Percentiles rank a stretch among this genome's conserved stretches.
These are phyloP conservation scores for Macrolepiota dolichaula DNA, from an alignment of 768 basidiomycete genomes.

Conservation along the genomic window DNA sequence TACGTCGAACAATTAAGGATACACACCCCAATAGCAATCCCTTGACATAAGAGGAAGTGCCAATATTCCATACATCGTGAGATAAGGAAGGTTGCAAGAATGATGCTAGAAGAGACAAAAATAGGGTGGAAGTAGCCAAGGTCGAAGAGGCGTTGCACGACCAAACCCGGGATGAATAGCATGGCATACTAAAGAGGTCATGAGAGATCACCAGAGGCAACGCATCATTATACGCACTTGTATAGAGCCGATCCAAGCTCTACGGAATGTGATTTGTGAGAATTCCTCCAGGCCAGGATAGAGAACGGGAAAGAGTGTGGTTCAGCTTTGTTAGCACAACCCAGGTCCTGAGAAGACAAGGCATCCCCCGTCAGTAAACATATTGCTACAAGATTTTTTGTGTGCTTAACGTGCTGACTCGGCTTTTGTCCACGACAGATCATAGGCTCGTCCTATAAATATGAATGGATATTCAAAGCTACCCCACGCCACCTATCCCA, in stretches of 20 bases:
- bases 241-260: constrained; percentile 79
- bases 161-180: constrained; percentile 55
- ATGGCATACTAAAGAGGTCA: constrained; percentile 48
- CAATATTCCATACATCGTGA: constrained; percentile 61
- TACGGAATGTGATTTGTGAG: constrained; percentile 20
- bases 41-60: constrained; percentile 67
- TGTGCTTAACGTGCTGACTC: too few species aligned
- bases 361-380: too few species aligned
- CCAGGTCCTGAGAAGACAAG: too few species aligned
- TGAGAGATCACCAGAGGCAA: background rate
- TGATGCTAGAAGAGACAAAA: constrained; percentile 20
- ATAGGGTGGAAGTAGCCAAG: constrained; percentile 60
- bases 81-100: constrained; percentile 48
- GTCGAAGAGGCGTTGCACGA: constrained; percentile 56
- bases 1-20: too few species aligned
- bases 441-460: too few species aligned
- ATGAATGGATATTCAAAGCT: too few species aligned
- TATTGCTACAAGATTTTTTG: too few species aligned
- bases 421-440: too few species aligned
- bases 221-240: constrained; percentile 38
- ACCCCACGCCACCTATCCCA: too few species aligned
- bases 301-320: too few species aligned
- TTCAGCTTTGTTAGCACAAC: too few species aligned
- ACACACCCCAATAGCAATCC: constrained; percentile 47
- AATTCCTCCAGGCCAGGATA: constrained; percentile 44